A percentile compares a stretch with the other conserved stretches of the same genome.
Conservation (phyloP, 2,329 filamentous ascomycete genomes). For the Rosellinia necatrix region DNA sequence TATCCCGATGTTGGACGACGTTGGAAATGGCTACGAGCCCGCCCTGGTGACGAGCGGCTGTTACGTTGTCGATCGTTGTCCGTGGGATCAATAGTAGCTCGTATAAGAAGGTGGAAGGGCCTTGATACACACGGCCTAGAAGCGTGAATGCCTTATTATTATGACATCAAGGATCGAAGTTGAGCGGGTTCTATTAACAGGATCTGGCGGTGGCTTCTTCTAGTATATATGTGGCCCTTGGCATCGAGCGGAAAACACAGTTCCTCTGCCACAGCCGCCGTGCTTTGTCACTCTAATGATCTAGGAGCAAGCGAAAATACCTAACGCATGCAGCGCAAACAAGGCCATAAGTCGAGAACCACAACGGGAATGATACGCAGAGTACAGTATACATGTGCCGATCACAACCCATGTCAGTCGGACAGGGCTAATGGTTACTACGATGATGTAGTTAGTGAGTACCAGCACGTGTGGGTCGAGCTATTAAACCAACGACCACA, state of each 20-base stretch:
- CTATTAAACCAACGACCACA: conserved; percentile 13
- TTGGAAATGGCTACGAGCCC: neutral
- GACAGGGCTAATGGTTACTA: conserved; percentile 23
- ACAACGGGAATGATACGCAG: conserved; percentile 15
- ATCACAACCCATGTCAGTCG: conserved; percentile 17
- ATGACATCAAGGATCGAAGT: conserved; percentile 12
- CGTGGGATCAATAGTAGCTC: neutral
- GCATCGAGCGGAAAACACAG: neutral
- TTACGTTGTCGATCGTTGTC: neutral
- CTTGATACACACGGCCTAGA: conserved; percentile 4
- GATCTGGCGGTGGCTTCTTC: neutral
- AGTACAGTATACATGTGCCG: conserved; percentile 18
- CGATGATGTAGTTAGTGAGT: conserved; percentile 15
- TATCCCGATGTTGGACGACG: neutral
- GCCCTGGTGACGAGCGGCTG: neutral
- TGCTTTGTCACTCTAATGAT: conserved; percentile 17
- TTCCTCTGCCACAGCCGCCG: neutral
- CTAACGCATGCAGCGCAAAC: conserved; percentile 11
- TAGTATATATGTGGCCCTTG: conserved; percentile 20
- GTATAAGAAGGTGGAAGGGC: conserved; percentile 1
- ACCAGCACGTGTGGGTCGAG: conserved; percentile 16
- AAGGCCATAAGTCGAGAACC: conserved; percentile 2
- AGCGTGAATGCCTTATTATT: conserved; percentile 4
- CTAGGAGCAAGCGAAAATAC: conserved; percentile 6
- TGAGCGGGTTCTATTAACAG: neutral